These are phyloP conservation scores for Camellia lanceoleosa DNA, from an alignment of 148 eudicot species.

Conservation along the genomic window DNA sequence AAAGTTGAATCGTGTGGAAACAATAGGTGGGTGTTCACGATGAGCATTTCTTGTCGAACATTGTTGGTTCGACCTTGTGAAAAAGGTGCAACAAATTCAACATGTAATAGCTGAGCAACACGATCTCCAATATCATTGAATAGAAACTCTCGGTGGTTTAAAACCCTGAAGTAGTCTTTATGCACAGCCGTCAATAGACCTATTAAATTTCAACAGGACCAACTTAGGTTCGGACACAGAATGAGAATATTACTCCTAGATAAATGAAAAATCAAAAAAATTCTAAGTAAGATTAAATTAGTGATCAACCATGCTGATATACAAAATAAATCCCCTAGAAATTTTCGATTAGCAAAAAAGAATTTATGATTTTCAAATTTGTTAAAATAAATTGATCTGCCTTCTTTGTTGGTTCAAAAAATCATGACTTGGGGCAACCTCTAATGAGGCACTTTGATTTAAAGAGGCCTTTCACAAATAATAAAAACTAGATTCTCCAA, in stretches of 20 bases:
- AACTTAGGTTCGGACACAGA: background rate
- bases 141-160: conserved; percentile 62
- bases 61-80: conserved; percentile 51
- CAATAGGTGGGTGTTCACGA: conserved; percentile 89
- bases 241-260: background rate
- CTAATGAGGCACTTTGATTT: background rate
- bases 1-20: conserved; percentile 98
- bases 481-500: too few species aligned
- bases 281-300: background rate
- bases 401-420: background rate
- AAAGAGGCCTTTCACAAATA: background rate
- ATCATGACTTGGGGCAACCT: background rate
- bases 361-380: background rate
- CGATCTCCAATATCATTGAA: conserved; percentile 92
- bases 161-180: conserved; percentile 77
- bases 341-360: background rate
- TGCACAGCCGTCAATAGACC: conserved; percentile 92
- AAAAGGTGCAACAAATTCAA: conserved; percentile 65
- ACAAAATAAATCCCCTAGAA: background rate
- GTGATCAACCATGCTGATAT: background rate
- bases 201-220: conserved; percentile 27
- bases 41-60: conserved; percentile 75
- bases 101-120: conserved; percentile 95
- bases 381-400: background rate
- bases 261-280: background rate